Conservation (phyloP, 352 stramenopile species). For the Phytophthora palmivora region DNA sequence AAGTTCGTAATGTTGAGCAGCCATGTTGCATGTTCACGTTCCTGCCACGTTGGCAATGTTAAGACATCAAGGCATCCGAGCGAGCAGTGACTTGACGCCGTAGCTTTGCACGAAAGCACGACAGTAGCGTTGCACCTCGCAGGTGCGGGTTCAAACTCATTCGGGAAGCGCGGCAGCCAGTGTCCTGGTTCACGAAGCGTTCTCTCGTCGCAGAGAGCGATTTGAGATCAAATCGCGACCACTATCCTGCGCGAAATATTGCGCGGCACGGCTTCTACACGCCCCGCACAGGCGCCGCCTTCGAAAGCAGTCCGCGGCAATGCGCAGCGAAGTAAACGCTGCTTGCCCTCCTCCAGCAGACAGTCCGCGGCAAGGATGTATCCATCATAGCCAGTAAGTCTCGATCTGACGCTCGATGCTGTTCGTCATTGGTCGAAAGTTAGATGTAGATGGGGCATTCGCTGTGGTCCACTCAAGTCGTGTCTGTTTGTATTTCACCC, state of each 20-base stretch:
- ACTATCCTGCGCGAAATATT: conserved; percentile 35
- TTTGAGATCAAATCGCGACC: conserved; percentile 26
- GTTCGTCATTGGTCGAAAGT: conserved; percentile 35
- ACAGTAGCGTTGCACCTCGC: neutral
- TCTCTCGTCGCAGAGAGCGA: neutral
- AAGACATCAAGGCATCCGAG: conserved; percentile 1
- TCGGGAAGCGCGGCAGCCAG: conserved; percentile 7
- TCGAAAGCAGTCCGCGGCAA: neutral
- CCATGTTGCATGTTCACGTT: conserved; percentile 23
- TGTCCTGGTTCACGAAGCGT: neutral
- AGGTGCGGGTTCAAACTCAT: conserved; percentile 16
- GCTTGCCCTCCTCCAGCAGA: conserved; percentile 4
- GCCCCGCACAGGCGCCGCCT: conserved; percentile 1
- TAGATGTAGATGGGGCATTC: conserved; percentile 12
- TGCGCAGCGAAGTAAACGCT: neutral
- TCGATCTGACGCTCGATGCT: conserved; percentile 13
- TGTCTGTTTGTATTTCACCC: conserved; percentile 18
- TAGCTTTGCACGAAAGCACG: no score
- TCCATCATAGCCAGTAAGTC: conserved; percentile 11
- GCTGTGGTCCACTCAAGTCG: no score
- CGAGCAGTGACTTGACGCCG: neutral
- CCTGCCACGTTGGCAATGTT: conserved; percentile 14
- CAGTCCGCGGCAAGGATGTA: conserved; percentile 10
- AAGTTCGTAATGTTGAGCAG: conserved; percentile 11
- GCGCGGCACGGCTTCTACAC: conserved; percentile 19